Percentiles rank a stretch among this genome's conserved stretches.
These are phyloP conservation scores for Gautieria morchelliformis DNA, from an alignment of 768 basidiomycete species.

Conservation along the genomic window DNA sequence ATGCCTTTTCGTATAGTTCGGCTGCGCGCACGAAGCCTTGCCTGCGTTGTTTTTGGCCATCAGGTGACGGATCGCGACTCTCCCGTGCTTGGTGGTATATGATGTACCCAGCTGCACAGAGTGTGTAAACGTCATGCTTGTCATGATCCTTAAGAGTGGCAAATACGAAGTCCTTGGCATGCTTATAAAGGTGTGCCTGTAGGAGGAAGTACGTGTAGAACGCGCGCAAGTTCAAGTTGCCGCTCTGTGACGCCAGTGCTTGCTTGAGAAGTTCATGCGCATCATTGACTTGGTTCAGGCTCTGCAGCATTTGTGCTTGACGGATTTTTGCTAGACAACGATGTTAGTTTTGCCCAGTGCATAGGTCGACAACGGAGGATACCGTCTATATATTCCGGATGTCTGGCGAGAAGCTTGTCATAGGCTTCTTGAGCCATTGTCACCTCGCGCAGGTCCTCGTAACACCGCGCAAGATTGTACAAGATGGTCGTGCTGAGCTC, in stretches of 20 bases:
- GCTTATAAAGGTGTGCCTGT: slow-evolving; percentile 57
- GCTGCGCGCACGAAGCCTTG: slow-evolving; percentile 73
- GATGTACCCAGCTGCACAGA: slow-evolving; percentile 84
- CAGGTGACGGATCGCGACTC: slow-evolving; percentile 50
- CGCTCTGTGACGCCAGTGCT: slow-evolving; percentile 65
- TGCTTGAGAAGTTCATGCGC: slow-evolving; percentile 90
- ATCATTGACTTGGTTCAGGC: slow-evolving; percentile 61
- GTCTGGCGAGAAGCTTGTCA: slow-evolving; percentile 73
- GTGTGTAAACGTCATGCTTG: slow-evolving; percentile 81
- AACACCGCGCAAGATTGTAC: slow-evolving; percentile 87
- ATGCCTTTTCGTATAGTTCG: slow-evolving; percentile 88
- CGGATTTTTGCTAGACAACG: slow-evolving; percentile 73
- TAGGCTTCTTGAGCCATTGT: slow-evolving; percentile 77
- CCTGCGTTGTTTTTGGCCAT: slow-evolving; percentile 52
- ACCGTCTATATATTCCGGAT: slow-evolving; percentile 97
- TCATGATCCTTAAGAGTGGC: slow-evolving; percentile 79
- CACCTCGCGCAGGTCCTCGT: slow-evolving; percentile 75
- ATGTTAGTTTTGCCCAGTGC: neutral
- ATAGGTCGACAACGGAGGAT: slow-evolving; percentile 16
- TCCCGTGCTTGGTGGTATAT: slow-evolving; percentile 83
- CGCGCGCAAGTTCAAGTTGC: slow-evolving; percentile 81
- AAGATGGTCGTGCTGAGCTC: slow-evolving; percentile 72
- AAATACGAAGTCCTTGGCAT: slow-evolving; percentile 85
- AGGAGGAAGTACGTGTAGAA: slow-evolving; percentile 91
- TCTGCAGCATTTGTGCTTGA: slow-evolving; percentile 70